Percentiles rank a stretch among this genome's conserved stretches.
Conservation (phyloP, 768 basidiomycete genomes). For the Lyophyllum decastes region DNA sequence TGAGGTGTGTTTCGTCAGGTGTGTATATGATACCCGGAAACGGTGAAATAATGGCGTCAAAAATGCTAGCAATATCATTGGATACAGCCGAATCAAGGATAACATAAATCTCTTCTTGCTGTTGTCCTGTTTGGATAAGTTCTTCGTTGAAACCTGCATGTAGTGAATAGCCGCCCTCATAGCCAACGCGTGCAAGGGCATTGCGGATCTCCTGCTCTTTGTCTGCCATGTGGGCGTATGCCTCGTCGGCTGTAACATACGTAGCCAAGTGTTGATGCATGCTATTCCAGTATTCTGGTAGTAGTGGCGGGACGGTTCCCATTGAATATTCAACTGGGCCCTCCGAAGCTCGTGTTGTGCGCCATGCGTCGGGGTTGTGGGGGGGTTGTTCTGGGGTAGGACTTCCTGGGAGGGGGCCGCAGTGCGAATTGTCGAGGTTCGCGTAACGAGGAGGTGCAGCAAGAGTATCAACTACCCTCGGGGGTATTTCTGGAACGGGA, state of each 20-base stretch:
- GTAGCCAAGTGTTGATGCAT: too few relatives aligned
- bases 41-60: not conserved
- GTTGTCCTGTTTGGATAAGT: not conserved
- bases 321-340: too few relatives aligned
- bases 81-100: not conserved
- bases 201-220: not conserved
- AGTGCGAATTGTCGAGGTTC: constrained; percentile 28
- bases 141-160: constrained; percentile 1
- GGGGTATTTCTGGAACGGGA: constrained; percentile 57
- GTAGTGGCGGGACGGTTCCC: too few relatives aligned
- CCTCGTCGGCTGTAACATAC: not conserved
- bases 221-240: not conserved
- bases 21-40: not conserved
- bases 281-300: too few relatives aligned
- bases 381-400: constrained; percentile 40
- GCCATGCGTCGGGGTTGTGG: constrained; percentile 44
- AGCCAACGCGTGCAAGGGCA: not conserved
- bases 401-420: constrained; percentile 30
- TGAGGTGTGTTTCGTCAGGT: not conserved
- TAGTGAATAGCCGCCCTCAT: not conserved
- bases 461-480: constrained; percentile 65
- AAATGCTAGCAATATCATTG: not conserved
- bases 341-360: too few relatives aligned
- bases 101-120: not conserved
- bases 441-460: constrained; percentile 50